These are phyloP conservation scores for Globisporangium barbulae DNA, from an alignment of 352 stramenopile species.

Conservation along the genomic window DNA sequence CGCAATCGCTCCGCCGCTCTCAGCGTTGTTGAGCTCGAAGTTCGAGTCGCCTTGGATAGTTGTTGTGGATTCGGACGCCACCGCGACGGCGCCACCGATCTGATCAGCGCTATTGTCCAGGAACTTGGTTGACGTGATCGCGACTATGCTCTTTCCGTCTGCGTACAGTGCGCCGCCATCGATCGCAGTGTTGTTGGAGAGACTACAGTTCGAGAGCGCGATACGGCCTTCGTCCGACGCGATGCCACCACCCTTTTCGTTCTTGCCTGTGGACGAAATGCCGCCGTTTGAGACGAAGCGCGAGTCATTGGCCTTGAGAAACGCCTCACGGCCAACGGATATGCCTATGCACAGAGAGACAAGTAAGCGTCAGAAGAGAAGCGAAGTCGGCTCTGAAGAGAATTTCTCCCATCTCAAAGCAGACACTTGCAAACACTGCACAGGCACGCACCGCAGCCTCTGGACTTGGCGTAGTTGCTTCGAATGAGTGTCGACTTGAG, in stretches of 20 bases:
- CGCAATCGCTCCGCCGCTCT: constrained; percentile 28
- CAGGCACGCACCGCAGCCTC: constrained; percentile 36
- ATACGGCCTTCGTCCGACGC: constrained; percentile 35
- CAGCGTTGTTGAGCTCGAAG: constrained; percentile 42
- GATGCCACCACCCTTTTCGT: constrained; percentile 52
- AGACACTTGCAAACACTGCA: too few relatives aligned
- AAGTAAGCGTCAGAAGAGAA: too few relatives aligned
- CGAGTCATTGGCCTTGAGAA: constrained; percentile 20
- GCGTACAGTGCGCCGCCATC: constrained; percentile 40
- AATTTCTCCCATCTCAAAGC: too few relatives aligned
- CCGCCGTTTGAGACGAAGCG: constrained; percentile 40
- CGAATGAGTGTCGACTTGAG: constrained; percentile 27
- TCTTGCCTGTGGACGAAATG: constrained; percentile 47
- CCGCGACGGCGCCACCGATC: constrained; percentile 37
- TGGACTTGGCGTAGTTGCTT: constrained; percentile 38
- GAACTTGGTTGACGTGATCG: constrained; percentile 28
- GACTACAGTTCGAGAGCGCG: constrained; percentile 24
- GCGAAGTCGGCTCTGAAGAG: too few relatives aligned
- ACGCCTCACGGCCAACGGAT: constrained; percentile 46
- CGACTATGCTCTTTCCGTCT: constrained; percentile 28
- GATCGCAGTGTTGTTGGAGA: constrained; percentile 51
- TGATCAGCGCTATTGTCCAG: constrained; percentile 42
- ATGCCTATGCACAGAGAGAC: constrained; percentile 23
- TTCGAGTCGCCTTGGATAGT: constrained; percentile 14
- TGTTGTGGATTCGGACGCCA: constrained; percentile 18